Base-by-base conservation (phyloP, 805 yeast species). In the Saccharomycopsis sp. region DNA sequence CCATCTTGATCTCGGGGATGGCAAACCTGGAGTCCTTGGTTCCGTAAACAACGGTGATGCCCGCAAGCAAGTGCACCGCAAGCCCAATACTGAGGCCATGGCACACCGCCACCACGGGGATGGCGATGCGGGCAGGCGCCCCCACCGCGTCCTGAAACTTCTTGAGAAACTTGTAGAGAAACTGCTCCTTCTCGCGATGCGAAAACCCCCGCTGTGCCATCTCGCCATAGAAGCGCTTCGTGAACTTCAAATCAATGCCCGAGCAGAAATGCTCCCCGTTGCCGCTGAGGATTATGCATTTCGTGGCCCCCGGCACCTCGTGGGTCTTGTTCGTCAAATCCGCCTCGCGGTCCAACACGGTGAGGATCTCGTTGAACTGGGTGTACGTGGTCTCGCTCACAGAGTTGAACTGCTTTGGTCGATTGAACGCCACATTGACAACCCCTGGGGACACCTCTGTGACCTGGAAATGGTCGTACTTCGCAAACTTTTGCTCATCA, bases 1-100 rank as follows among this genome's bases (percentile, higher is more conserved):
- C 92, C 40, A 82, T 65, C 47, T 75, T 73, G 45, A 81, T 75
- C 59, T 82, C 94, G 42, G 80, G 71, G 42, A 83, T 71, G 31
- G 80, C 68, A 48, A 80, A 65, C 30, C 53, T 59, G 10, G 72
- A 68, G 48, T 71, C 80, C 22, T 60, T 59, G 3, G 76, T 60
- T 8, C 75, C 74, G 9, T 77, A 56, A 38, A 88, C 67, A 18
- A 82, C 71, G 12, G 75, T 67, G 21, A 70, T 66, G 0, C 81
- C 71, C 10, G 78, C 59, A 5, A 80, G 60, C 33, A 82, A 69
- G 56, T 82, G 92, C 15, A 83, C 49, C 0, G 80, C 89, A 35
- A 83, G 64, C 0, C 94, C 94, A 50, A 63, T 69, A 35, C 69
- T 58, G 8, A 69, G 62, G 0, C 92, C 92, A 57, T 82, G 85